Conservation (phyloP, 495 filamentous ascomycete species). For the Aspergillus avenaceus region DNA sequence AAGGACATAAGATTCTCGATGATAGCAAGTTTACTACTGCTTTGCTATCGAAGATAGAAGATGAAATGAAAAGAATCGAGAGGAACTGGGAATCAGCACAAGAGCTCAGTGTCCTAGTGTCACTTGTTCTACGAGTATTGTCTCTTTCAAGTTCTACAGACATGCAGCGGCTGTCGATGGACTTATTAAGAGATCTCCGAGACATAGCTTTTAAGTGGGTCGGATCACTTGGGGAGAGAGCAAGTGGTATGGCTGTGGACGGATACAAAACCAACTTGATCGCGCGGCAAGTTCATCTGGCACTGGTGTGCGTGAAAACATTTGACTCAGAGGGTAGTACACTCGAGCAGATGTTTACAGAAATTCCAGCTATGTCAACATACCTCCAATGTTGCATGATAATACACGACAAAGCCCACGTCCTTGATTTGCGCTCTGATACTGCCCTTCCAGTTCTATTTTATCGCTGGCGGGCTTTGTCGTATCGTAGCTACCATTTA, state of each 20-base stretch:
- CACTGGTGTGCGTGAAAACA: conserved; percentile 30
- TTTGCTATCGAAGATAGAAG: conserved; percentile 19
- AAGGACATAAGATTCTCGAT: conserved; percentile 23
- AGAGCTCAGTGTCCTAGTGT: conserved; percentile 33
- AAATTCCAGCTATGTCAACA: conserved; percentile 23
- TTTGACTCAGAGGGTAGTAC: conserved; percentile 29
- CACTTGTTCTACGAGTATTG: conserved; percentile 30
- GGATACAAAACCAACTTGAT: conserved; percentile 17
- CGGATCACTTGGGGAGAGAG: conserved; percentile 7
- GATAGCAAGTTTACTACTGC: conserved; percentile 19
- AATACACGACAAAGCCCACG: conserved; percentile 27
- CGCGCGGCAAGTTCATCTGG: conserved; percentile 23
- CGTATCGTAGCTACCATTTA: conserved; percentile 13
- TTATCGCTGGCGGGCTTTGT: conserved; percentile 25
- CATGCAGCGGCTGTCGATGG: conserved; percentile 9
- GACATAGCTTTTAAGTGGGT: conserved; percentile 13
- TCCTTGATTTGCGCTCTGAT: conserved; percentile 2
- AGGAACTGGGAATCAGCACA: conserved; percentile 48
- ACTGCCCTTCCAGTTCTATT: conserved; percentile 16
- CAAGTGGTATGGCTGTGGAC: conserved; percentile 7
- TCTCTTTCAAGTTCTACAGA: conserved; percentile 21
- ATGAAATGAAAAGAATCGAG: conserved; percentile 25
- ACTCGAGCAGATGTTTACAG: conserved; percentile 9
- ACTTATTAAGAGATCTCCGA: conserved; percentile 3
- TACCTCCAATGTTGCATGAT: conserved; percentile 35